A percentile compares a stretch with the other conserved stretches of the same genome.
phyloP scores from a whole-genome alignment of 192 early-diverging fungal genomes.

The Backusella luteola region DNA sequence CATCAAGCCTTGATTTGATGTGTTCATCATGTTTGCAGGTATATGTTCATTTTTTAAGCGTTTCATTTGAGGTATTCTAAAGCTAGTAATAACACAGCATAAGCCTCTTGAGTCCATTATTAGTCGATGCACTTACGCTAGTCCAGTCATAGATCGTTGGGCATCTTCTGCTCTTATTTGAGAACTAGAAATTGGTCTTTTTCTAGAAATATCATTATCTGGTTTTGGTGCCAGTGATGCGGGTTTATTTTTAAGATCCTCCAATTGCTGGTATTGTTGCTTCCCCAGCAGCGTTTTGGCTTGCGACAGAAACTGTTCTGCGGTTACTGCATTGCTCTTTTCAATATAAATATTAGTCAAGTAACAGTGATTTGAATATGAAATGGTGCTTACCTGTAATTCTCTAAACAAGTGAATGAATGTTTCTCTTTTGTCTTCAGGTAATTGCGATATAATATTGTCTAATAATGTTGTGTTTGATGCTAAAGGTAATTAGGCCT shows the following conservation, averaged over 20 bases:
- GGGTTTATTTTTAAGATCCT: slow-evolving; percentile 42
- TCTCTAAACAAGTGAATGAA: slow-evolving; percentile 25
- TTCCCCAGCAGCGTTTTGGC: slow-evolving; percentile 38
- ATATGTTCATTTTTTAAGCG: slow-evolving; percentile 21
- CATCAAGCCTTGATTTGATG: background rate
- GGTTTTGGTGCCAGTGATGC: background rate
- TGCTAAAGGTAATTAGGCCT: background rate
- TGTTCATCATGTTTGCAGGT: background rate
- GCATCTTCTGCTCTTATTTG: slow-evolving; percentile 17
- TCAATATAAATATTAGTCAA: background rate
- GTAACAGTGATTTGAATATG: background rate
- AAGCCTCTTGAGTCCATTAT: background rate
- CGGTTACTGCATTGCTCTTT: slow-evolving; percentile 41
- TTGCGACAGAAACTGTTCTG: slow-evolving; percentile 40
- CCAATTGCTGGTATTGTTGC: slow-evolving; percentile 44
- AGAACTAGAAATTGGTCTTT: slow-evolving; percentile 7
- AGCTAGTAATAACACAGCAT: background rate
- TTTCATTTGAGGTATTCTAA: slow-evolving; percentile 21
- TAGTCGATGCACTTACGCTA: background rate
- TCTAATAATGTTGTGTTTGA: slow-evolving; percentile 22
- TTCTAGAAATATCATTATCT: background rate
- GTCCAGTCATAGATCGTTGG: slow-evolving; percentile 8
- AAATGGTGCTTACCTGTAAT: slow-evolving; percentile 17
- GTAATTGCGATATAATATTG: slow-evolving; percentile 24
- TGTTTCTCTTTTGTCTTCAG: slow-evolving; percentile 21